Evolutionary conservation across 129 eudicot genomes (phyloP).

Genomic region (Heracleum sosnowskyi): DNA sequence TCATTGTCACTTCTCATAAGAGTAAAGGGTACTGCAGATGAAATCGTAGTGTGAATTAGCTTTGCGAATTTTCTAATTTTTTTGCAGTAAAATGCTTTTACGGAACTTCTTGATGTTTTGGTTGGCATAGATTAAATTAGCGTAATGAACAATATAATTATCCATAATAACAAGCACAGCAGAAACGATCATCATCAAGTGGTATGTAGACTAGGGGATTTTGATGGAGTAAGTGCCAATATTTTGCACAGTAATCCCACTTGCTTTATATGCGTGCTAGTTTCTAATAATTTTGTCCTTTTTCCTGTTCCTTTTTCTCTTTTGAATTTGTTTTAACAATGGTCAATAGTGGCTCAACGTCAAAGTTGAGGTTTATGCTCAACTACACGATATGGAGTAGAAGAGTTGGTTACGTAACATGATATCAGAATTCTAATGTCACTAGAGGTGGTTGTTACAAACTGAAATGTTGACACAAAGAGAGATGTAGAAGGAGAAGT

Average conservation of each 20-base stretch:
- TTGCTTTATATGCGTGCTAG: not conserved
- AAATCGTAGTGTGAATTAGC: too few relatives aligned
- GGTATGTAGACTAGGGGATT: not conserved
- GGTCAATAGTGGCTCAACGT: not conserved
- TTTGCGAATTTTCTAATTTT: too few relatives aligned
- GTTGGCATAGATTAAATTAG: too few relatives aligned
- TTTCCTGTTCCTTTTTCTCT: not conserved
- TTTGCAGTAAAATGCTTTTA: too few relatives aligned
- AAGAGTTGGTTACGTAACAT: not conserved
- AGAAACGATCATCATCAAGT: constrained; percentile 4
- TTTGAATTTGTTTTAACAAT: not conserved
- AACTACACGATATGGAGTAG: too few relatives aligned
- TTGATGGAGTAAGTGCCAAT: not conserved
- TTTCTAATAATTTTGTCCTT: not conserved
- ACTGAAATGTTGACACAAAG: too few relatives aligned
- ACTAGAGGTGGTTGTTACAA: too few relatives aligned
- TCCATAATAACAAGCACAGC: not conserved
- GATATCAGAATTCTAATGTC: too few relatives aligned
- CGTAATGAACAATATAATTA: not conserved
- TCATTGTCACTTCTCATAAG: too few relatives aligned
- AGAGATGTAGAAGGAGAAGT: too few relatives aligned
- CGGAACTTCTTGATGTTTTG: too few relatives aligned
- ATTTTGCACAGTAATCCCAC: not conserved
- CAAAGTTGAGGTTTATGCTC: not conserved
- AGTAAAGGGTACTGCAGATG: too few relatives aligned